Conservation (phyloP, 2,329 filamentous ascomycete genomes). For the Phialemonium atrogriseum region DNA sequence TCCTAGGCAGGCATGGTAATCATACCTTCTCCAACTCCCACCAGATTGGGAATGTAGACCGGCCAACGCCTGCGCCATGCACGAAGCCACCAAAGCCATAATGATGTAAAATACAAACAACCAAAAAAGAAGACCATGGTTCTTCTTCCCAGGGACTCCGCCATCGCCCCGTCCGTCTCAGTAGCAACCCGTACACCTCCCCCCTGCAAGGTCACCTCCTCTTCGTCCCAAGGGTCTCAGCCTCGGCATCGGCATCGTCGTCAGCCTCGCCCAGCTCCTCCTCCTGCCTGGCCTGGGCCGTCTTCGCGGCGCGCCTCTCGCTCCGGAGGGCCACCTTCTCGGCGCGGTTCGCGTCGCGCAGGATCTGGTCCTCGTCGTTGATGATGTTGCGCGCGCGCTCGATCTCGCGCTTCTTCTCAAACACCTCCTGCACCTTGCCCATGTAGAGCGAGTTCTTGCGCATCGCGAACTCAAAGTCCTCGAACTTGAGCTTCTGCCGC, state of each 20-base stretch:
- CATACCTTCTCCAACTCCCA: too few species aligned
- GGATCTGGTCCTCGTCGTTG: conserved; percentile 55
- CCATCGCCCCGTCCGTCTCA: not conserved
- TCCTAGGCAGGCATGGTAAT: too few species aligned
- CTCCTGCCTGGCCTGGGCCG: conserved; percentile 21
- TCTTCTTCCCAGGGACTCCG: too few species aligned
- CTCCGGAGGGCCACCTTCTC: conserved; percentile 31
- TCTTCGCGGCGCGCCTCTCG: conserved; percentile 20
- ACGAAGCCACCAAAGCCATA: too few species aligned
- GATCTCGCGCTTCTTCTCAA: conserved; percentile 80
- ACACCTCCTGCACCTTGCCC: conserved; percentile 80
- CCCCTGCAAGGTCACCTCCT: conserved; percentile 8
- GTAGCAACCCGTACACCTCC: not conserved
- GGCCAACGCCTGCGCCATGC: too few species aligned
- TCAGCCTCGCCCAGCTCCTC: conserved; percentile 45
- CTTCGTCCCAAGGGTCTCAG: conserved; percentile 13
- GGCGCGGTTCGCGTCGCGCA: conserved; percentile 35
- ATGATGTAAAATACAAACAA: too few species aligned
- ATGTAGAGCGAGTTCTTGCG: conserved; percentile 78
- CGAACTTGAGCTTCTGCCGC: conserved; percentile 94
- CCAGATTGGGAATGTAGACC: too few species aligned
- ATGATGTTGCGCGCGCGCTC: conserved; percentile 75
- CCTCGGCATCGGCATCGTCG: conserved; percentile 33
- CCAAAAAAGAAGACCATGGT: too few species aligned
- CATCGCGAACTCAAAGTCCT: conserved; percentile 94